Percentiles rank a stretch among this genome's conserved stretches.
Conservation (phyloP, 495 filamentous ascomycete genomes). For the Stereocaulon alpinum region DNA sequence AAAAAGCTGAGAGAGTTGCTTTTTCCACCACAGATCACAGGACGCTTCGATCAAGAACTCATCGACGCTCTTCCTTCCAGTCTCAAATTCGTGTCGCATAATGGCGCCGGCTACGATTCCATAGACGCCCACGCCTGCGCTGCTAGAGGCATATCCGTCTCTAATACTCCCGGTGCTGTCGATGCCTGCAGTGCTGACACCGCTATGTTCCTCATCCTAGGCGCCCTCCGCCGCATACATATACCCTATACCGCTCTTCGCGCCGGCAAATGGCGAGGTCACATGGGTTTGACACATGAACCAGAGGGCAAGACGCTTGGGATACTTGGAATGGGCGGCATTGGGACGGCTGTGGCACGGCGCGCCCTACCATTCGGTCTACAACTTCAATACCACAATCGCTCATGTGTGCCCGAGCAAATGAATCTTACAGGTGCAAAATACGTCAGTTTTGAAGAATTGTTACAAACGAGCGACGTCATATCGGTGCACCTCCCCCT, state of each 20-base stretch:
- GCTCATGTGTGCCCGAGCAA: slow-evolving; percentile 42
- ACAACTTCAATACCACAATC: slow-evolving; percentile 64
- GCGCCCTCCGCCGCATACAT: slow-evolving; percentile 56
- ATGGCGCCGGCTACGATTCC: slow-evolving; percentile 80
- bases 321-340: slow-evolving; percentile 80
- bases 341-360: slow-evolving; percentile 61
- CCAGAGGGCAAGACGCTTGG: slow-evolving; percentile 64
- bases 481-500: slow-evolving; percentile 68
- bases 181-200: slow-evolving; percentile 63
- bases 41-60: slow-evolving; percentile 49
- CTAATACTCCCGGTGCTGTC: slow-evolving; percentile 58
- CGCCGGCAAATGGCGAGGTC: slow-evolving; percentile 45
- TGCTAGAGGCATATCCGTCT: slow-evolving; percentile 49
- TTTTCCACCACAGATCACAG: slow-evolving; percentile 39
- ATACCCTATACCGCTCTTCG: slow-evolving; percentile 51
- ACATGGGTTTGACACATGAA: slow-evolving; percentile 49
- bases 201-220: slow-evolving; percentile 62
- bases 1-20: neutral
- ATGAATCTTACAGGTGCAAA: slow-evolving; percentile 28
- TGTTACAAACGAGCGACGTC: slow-evolving; percentile 56
- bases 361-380: slow-evolving; percentile 61
- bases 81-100: slow-evolving; percentile 72
- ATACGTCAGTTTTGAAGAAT: slow-evolving; percentile 29
- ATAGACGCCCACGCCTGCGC: slow-evolving; percentile 64
- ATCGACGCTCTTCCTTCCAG: slow-evolving; percentile 50